Base-by-base conservation (phyloP, 176 grass and related monocot species). In the Musa troglodytarum region DNA sequence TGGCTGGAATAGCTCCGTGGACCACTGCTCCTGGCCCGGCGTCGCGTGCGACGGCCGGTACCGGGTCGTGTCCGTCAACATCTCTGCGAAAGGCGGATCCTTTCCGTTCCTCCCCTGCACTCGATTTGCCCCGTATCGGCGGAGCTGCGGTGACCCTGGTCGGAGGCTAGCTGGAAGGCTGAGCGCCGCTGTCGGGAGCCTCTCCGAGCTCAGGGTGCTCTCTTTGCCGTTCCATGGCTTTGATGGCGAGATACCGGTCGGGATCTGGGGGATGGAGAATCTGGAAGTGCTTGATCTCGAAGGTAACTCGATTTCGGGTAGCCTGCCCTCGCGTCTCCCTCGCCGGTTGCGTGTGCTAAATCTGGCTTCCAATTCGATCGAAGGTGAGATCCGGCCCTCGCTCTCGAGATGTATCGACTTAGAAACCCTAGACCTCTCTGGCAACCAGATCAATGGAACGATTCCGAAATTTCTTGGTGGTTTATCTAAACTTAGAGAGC, bases 261-360 rank as follows among this genome's bases (percentile, higher is more conserved):
- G 84, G 89, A 89, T 96, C 87, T 96, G 89, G 92, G 64, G 65
- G 67, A 51, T 96, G 77, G 83, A 88, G 75, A 89, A 84, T 61
- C 87, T 96, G 23, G 73, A 85, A 74, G 68, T 79, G 62, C 69
- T 96, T 77, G 86, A 88, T 88, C 82, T 96, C n/a, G 81, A 82
- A 19, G 85, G 83, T 13, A 96, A 87, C 78, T 92, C 80, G 10
- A 74, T 96, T 22, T 80, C 53, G 5, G 87, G 92, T 54, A 79
- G 78, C 52, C 83, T 96, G 50, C 92, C 92, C 65, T 10, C 64
- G 50, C 52, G 72, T 52, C 87, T 89, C 67, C 87, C 92, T 26
- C 89, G 69, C 50, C 73, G 71, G 73, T 69, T 92, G 62, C 86
- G 78, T 76, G 65, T 89, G 66, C 84, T 96, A 15, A 82, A 82